These are phyloP conservation scores for Clitopilus hobsonii DNA, from an alignment of 768 basidiomycete genomes.

Conservation along the genomic window DNA sequence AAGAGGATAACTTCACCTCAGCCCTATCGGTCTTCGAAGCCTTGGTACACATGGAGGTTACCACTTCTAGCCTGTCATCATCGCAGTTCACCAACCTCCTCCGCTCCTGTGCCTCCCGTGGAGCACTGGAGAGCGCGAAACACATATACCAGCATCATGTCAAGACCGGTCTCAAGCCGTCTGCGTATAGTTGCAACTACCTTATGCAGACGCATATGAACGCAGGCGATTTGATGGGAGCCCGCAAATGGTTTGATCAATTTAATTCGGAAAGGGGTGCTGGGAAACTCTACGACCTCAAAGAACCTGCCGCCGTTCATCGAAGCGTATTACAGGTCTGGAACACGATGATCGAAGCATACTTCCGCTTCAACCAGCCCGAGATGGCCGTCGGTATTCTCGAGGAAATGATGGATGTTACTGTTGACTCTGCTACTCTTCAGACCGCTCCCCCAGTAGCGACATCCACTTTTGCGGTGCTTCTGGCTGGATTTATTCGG, in stretches of 20 bases:
- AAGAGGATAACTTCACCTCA: conserved; percentile 66
- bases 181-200: conserved; percentile 39
- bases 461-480: conserved; percentile 55
- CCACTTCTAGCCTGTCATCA: conserved; percentile 25
- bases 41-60: conserved; percentile 33
- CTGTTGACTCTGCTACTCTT: conserved; percentile 27
- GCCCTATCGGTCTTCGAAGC: conserved; percentile 74
- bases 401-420: conserved; percentile 59
- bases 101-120: conserved; percentile 53
- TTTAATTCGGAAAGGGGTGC: conserved; percentile 30
- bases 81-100: conserved; percentile 52
- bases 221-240: conserved; percentile 39
- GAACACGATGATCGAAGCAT: conserved; percentile 74
- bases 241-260: conserved; percentile 58
- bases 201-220: conserved; percentile 58
- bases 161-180: conserved; percentile 22
- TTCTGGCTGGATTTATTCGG: conserved; percentile 64
- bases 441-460: conserved; percentile 51
- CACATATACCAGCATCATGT: conserved; percentile 55
- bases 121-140: conserved; percentile 55
- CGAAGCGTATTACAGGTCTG: conserved; percentile 48
- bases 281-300: neutral
- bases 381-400: conserved; percentile 63
- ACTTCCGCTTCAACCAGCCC: conserved; percentile 60
- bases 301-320: neutral